A percentile compares a stretch with the other conserved stretches of the same genome.
Conservation (phyloP, 371 early-diverging fungal species). For the Apophysomyces variabilis region DNA sequence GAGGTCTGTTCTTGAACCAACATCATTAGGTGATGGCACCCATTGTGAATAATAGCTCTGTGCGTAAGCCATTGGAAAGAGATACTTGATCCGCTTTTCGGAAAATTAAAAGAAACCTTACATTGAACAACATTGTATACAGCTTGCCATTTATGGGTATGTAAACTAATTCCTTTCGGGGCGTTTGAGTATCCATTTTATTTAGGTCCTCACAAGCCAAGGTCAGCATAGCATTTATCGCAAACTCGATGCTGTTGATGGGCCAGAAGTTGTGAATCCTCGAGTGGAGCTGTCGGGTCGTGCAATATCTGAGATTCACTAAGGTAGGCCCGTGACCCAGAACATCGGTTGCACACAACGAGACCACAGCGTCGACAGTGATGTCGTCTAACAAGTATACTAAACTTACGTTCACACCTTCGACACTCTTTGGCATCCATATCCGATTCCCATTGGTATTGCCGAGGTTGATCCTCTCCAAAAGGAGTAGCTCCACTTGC, state of each 20-base stretch:
- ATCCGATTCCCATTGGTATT: conserved; percentile 76
- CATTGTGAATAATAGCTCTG: not conserved
- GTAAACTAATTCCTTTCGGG: conserved; percentile 7
- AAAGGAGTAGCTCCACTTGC: not conserved
- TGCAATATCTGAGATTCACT: conserved; percentile 55
- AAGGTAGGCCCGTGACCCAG: conserved; percentile 59
- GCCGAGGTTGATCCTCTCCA: conserved; percentile 18
- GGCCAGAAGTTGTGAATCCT: conserved; percentile 35
- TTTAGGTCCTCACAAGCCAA: conserved; percentile 23
- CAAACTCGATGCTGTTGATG: conserved; percentile 65
- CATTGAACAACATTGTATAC: not conserved
- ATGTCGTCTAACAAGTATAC: conserved; percentile 70
- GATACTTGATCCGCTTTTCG: not conserved
- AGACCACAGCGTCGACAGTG: conserved; percentile 90
- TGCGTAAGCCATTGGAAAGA: conserved; percentile 7
- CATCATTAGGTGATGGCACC: not conserved
- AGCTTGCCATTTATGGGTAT: conserved; percentile 4
- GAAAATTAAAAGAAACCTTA: not conserved
- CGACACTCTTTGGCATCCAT: conserved; percentile 67
- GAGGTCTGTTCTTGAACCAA: not conserved
- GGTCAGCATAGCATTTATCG: conserved; percentile 54
- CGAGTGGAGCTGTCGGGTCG: conserved; percentile 44
- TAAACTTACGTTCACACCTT: conserved; percentile 70
- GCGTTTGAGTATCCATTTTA: not conserved
- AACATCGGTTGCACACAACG: conserved; percentile 79